Base-by-base conservation (phyloP, 140 eudicot species). In the Cichorium intybus region DNA sequence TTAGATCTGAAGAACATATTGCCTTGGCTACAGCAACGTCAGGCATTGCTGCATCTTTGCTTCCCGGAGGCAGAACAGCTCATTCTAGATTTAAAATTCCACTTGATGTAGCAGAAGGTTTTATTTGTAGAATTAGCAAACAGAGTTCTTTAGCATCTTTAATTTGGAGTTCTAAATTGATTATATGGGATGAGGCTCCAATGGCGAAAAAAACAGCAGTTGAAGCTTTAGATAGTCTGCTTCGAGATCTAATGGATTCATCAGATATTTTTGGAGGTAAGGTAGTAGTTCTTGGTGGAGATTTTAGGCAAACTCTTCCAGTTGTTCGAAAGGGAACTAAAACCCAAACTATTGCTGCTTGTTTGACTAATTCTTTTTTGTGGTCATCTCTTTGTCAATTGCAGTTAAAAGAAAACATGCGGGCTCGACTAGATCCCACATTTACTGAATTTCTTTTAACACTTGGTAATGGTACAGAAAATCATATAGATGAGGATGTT, bases 101-200 rank as follows among this genome's bases (percentile, higher is more conserved):
- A n/a, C n/a, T n/a, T n/a, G n/a, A n/a, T n/a, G n/a, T n/a, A n/a
- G n/a, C n/a, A n/a, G n/a, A n/a, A n/a, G n/a, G n/a, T n/a, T n/a
- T n/a, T n/a, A n/a, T n/a, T n/a, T n/a, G n/a, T n/a, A n/a, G n/a
- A n/a, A n/a, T n/a, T n/a, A n/a, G n/a, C n/a, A n/a, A n/a, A n/a
- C n/a, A n/a, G n/a, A n/a, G n/a, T n/a, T n/a, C n/a, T n/a, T n/a
- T n/a, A n/a, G n/a, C n/a, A n/a, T n/a, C n/a, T n/a, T n/a, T n/a
- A n/a, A n/a, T n/a, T n/a, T n/a, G n/a, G n/a, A n/a, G n/a, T n/a
- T n/a, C n/a, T 31, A 60, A 24, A 26, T 12, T 56, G 15, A 28
- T 56, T 6, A 56, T 56, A 56, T 56, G 62, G 41, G 62, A 57
- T 17, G 63, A 57, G 9, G 63, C 63, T 1, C 45, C 63, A 16